Conservation (phyloP, 2,329 filamentous ascomycete species). For the Daldinia sp. region DNA sequence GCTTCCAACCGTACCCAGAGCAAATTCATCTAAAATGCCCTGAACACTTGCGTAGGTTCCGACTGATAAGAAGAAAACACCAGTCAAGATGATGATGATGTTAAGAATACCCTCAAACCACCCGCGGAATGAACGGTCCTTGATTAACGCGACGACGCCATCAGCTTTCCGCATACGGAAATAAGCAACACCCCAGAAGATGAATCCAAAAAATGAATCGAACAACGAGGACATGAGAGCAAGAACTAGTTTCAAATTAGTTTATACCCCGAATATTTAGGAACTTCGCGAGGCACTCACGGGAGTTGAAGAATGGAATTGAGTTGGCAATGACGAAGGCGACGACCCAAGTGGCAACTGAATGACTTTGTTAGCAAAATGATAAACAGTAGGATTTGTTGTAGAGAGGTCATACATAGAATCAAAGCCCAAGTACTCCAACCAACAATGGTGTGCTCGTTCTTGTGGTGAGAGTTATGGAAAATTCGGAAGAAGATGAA, state of each 20-base stretch:
- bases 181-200: constrained; percentile 89
- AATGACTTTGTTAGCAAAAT: constrained; percentile 19
- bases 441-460: constrained; percentile 79
- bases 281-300: constrained; percentile 49
- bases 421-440: constrained; percentile 83
- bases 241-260: constrained; percentile 53
- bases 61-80: constrained; percentile 80
- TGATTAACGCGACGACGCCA: constrained; percentile 61
- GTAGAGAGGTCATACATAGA: constrained; percentile 59
- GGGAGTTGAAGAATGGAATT: constrained; percentile 89
- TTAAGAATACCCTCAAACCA: constrained; percentile 71
- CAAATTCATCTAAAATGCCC: constrained; percentile 78
- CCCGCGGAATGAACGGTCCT: constrained; percentile 61
- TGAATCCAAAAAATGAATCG: constrained; percentile 93
- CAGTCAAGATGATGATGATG: constrained; percentile 74
- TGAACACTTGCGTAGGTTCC: constrained; percentile 84
- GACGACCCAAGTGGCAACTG: constrained; percentile 77
- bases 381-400: constrained; percentile 2
- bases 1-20: constrained; percentile 68
- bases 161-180: constrained; percentile 77
- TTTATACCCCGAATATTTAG: constrained; percentile 45
- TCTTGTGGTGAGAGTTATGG: constrained; percentile 79
- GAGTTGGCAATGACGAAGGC: constrained; percentile 93
- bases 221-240: constrained; percentile 87
- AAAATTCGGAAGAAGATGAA: constrained; percentile 94